Evolutionary conservation across 441 rosid genomes (phyloP).

Genomic region (Flueggea neowawraea): DNA sequence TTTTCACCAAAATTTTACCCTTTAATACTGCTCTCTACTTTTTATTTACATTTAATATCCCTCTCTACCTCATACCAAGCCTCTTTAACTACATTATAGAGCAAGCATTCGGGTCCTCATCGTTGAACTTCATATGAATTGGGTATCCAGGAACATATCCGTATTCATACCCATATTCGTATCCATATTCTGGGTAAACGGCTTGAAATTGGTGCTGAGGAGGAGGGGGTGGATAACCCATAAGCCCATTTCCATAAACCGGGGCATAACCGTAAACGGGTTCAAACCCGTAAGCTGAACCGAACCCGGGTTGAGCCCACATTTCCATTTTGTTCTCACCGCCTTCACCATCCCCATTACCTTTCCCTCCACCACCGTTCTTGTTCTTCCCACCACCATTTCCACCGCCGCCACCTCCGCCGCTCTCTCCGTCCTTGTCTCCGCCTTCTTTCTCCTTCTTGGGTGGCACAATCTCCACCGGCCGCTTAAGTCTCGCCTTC

Average conservation of each 20-base stretch:
- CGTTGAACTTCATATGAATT: slow-evolving; percentile 49
- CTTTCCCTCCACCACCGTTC: slow-evolving; percentile 3
- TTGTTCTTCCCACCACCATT: slow-evolving; percentile 4
- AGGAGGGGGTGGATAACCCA: slow-evolving; percentile 2
- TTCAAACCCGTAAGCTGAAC: slow-evolving; percentile 8
- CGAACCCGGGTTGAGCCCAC: slow-evolving; percentile 29
- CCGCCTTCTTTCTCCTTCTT: slow-evolving; percentile 62
- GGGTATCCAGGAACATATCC: slow-evolving; percentile 29
- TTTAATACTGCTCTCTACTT: not conserved
- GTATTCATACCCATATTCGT: no score
- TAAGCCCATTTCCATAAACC: slow-evolving; percentile 13
- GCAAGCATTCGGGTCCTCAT: slow-evolving; percentile 73
- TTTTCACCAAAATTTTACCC: not conserved
- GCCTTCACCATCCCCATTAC: not conserved
- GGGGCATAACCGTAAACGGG: slow-evolving; percentile 14
- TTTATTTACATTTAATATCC: no score
- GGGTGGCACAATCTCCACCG: slow-evolving; percentile 69
- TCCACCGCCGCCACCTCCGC: no score
- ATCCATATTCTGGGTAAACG: slow-evolving; percentile 13
- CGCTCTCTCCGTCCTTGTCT: slow-evolving; percentile 8
- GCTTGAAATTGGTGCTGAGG: not conserved
- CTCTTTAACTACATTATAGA: slow-evolving; percentile 28
- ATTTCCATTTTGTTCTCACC: slow-evolving; percentile 39
- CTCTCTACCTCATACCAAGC: not conserved
- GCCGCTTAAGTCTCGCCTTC: slow-evolving; percentile 52